These are phyloP conservation scores for Solanum habrochaites DNA, from an alignment of 257 asterid genomes.

Conservation along the genomic window DNA sequence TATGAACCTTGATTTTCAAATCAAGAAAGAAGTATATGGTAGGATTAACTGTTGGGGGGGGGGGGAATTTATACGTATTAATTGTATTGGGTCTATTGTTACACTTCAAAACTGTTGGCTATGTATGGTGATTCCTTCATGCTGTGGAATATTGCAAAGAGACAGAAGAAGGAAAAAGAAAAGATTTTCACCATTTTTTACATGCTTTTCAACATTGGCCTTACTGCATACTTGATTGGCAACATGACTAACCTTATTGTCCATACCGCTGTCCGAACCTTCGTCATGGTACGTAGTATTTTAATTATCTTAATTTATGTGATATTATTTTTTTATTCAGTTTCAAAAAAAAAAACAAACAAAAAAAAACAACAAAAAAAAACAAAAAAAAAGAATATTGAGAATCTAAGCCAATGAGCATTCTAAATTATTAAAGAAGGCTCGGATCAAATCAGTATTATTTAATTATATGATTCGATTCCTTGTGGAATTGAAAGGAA, in stretches of 20 bases:
- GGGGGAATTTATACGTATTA: constrained; percentile 72
- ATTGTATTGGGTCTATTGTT: constrained; percentile 88
- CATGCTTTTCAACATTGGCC: constrained; percentile 95
- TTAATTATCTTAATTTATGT: not conserved
- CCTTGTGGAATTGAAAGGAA: not conserved
- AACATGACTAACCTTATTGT: constrained; percentile 95
- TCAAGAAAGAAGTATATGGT: constrained; percentile 48
- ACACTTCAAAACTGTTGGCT: constrained; percentile 91
- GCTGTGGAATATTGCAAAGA: constrained; percentile 67
- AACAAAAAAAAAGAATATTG: too few species aligned
- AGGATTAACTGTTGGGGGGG: too few species aligned
- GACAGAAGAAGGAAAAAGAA: too few species aligned
- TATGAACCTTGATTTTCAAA: constrained; percentile 48
- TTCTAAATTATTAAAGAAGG: not conserved
- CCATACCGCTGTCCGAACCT: constrained; percentile 71
- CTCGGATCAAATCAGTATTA: not conserved
- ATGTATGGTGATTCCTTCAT: constrained; percentile 89
- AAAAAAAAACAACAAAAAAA: too few species aligned
- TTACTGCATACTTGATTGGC: constrained; percentile 82
- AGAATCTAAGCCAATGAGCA: not conserved
- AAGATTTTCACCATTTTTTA: constrained; percentile 69
- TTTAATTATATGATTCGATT: not conserved
- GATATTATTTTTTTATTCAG: not conserved
- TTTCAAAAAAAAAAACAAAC: too few species aligned
- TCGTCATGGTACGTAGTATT: constrained; percentile 42